These are phyloP conservation scores for Peziza echinospora DNA, from an alignment of 495 filamentous ascomycete genomes.

Conservation along the genomic window DNA sequence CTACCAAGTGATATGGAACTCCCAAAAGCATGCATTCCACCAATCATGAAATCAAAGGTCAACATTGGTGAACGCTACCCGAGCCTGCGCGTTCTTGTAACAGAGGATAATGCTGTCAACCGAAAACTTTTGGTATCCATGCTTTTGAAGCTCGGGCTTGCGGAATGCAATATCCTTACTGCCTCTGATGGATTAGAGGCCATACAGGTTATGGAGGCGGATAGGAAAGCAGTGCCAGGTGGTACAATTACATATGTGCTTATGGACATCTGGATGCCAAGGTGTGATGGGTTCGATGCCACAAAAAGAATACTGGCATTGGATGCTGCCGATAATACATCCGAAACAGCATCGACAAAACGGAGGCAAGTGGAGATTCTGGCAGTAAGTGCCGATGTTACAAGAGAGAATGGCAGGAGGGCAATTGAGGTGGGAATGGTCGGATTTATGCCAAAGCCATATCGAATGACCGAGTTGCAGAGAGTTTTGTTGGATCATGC, in stretches of 20 bases:
- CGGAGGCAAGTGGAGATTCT: slow-evolving; percentile 28
- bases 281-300: slow-evolving; percentile 64
- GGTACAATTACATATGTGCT: slow-evolving; percentile 39
- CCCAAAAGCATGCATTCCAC: neutral
- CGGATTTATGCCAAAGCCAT: slow-evolving; percentile 63
- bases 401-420: slow-evolving; percentile 39
- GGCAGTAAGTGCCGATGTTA: slow-evolving; percentile 61
- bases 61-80: slow-evolving; percentile 27
- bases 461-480: slow-evolving; percentile 45
- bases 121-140: slow-evolving; percentile 50
- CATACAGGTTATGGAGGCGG: slow-evolving; percentile 37
- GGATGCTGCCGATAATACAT: slow-evolving; percentile 1
- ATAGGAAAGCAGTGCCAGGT: slow-evolving; percentile 12
- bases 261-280: slow-evolving; percentile 79
- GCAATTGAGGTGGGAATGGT: slow-evolving; percentile 49
- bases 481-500: neutral
- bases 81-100: slow-evolving; percentile 44
- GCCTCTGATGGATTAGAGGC: slow-evolving; percentile 56
- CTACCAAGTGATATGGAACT: neutral
- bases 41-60: slow-evolving; percentile 21
- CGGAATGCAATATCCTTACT: slow-evolving; percentile 30
- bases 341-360: too few relatives aligned
- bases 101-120: slow-evolving; percentile 65
- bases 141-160: slow-evolving; percentile 49
- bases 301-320: slow-evolving; percentile 41